phyloP scores from a whole-genome alignment of 2,329 filamentous ascomycete species.

The Penicillium oxalicum region DNA sequence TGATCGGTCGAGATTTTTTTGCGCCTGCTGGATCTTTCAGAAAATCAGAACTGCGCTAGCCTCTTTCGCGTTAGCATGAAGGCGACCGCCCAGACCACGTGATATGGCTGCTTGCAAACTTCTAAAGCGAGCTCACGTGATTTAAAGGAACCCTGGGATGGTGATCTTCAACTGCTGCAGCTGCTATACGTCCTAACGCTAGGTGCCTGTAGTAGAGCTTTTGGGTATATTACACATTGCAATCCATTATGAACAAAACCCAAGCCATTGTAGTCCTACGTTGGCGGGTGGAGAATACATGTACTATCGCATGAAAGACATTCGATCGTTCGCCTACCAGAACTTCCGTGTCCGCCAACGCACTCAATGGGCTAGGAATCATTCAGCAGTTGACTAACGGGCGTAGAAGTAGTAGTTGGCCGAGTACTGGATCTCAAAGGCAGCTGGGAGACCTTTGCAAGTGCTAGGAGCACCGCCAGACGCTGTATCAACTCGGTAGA shows the following conservation, averaged over 20 bases:
- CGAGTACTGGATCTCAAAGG: constrained; percentile 72
- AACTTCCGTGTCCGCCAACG: too few relatives aligned
- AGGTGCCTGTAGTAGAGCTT: too few relatives aligned
- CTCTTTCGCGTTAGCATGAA: constrained; percentile 18
- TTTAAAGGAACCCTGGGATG: constrained; percentile 16
- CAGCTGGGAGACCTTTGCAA: constrained; percentile 58
- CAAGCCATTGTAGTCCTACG: too few relatives aligned
- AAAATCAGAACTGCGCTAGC: constrained; percentile 36
- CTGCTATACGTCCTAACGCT: too few relatives aligned
- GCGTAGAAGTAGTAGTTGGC: constrained; percentile 67
- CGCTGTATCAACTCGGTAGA: constrained; percentile 79
- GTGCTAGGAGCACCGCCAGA: constrained; percentile 70
- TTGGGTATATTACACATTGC: too few relatives aligned
- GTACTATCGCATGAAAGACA: too few relatives aligned
- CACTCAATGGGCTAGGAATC: too few relatives aligned
- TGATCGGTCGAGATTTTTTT: constrained; percentile 38
- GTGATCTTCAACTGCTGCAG: neutral
- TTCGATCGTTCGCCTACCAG: too few relatives aligned
- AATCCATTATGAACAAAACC: too few relatives aligned
- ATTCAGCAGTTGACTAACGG: constrained; percentile 10
- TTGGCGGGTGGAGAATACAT: too few relatives aligned
- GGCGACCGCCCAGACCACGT: constrained; percentile 20
- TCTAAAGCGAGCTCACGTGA: constrained; percentile 28
- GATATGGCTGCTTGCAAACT: neutral
- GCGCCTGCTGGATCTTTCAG: constrained; percentile 35